Evolutionary conservation across 306 rosid species (phyloP), one percentile per base, ranked within the genome.

Genomic region (Vicia faba): DNA sequence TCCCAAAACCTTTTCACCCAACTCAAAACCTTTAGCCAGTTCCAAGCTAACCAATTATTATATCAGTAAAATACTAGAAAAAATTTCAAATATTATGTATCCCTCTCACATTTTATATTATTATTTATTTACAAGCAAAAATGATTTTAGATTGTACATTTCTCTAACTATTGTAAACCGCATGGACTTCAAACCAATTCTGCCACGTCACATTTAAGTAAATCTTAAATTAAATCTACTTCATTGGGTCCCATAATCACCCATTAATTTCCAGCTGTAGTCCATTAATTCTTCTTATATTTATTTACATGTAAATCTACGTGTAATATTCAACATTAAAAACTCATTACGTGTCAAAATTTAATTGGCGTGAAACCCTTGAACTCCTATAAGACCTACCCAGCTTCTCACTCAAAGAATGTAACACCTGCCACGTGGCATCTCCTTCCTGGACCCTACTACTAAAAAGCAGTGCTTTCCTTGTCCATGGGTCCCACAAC

Each of bases 361-460:
- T 39, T 50, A 58, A 85, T 73, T 84, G 80, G 85, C 70, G 71
- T 0, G 71, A 78, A 81, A 81, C 83, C 77, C 84, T 70, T 1
- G 79, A 67, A 1, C 78, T 39, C 57, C 83, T 71, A 33, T 68
- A 50, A 11, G 96, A 88, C 86, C 88, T 81, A 18, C 29, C 85
- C 19, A 85, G 61, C 80, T 73, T 88, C 69, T 64, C 71, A 0
- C 84, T 80, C 74, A 95, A 73, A 2, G 81, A 46, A 0, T 46
- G 63, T 0, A 95, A 3, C 0, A 88, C 84, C 53, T 86, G 92
- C 99, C 99, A 95, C 79, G 97, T 90, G 91, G 96, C 99, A 29
- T 95, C 99, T 0, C 97, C 96, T 68, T 76, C 81, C n/a, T 84
- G 65, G 73, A 88, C 56, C 43, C 28, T 72, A 28, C 25, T 70